Base-by-base conservation (phyloP, 2,329 filamentous ascomycete species). In the Botrytis galanthina region DNA sequence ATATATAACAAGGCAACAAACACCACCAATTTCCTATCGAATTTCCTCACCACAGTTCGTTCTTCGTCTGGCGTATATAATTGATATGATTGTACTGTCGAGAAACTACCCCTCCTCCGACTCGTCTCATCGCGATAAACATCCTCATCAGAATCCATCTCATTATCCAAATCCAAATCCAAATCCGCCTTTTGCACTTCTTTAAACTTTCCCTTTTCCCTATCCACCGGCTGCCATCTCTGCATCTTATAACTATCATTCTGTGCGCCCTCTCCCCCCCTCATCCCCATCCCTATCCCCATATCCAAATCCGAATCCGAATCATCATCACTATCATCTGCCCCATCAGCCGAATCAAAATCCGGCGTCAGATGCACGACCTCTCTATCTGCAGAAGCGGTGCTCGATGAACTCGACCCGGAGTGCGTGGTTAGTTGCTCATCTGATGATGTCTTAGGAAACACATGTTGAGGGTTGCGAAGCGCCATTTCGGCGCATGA, bases 1-100 rank as follows among this genome's bases (percentile, higher is more conserved):
- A 97, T 88, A 81, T 96, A 98, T 20, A 97, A 86, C 74, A 95
- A 81, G 18, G 93, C 92, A 76, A 97, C 87, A 80, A 97, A 97
- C 1, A 93, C 81, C 9, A 97, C 93, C 71, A 98, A 86, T 76
- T 87, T 89, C 73, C 89, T 86, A 81, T 97, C 94, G 77, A 97
- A 89, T 83, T 93, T 94, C 79, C 85, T 86, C 73, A 94, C 86
- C 14, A 97, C 90, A 6, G 85, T 84, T 35, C 81, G 83, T 80
- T 97, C 94, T 81, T 98, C 94, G 71, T 94, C 91, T 2, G 84
- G 84, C 0, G 87, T 89, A 78, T 88, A 89, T 10, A 88, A 78
- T 78, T 87, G 84, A 78, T 84, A 87, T 62, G 84, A 85, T 74
- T 86, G 79, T 54, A 76, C 73, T 6, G 80, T 79, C 20, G 78